A percentile compares a stretch with the other conserved stretches of the same genome.
Evolutionary conservation across 2,329 filamentous ascomycete genomes (phyloP).

Genomic region (Neoscytalidium dimidiatum): DNA sequence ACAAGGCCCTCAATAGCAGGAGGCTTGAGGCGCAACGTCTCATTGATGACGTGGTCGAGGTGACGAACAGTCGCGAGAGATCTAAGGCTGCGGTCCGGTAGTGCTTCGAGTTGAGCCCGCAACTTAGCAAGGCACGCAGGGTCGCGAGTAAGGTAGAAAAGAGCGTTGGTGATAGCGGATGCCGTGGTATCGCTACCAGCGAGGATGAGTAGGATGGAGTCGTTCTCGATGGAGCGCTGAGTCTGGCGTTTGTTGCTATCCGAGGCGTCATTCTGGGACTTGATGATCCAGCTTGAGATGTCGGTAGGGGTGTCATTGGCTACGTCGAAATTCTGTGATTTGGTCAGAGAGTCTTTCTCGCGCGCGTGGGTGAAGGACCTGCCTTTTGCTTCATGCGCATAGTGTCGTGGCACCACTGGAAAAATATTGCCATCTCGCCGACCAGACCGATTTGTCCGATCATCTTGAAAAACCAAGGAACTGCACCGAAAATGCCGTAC

Average conservation of each 20-base stretch:
- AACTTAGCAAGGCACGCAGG: constrained; percentile 4
- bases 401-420: constrained; percentile 11
- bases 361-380: background rate
- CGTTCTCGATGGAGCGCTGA: constrained; percentile 31
- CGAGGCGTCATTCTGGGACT: background rate
- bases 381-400: constrained; percentile 12
- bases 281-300: constrained; percentile 9
- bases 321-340: background rate
- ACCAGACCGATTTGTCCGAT: constrained; percentile 20
- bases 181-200: constrained; percentile 27
- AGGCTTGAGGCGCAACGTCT: constrained; percentile 45
- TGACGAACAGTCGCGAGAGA: constrained; percentile 30
- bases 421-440: background rate
- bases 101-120: constrained; percentile 20
- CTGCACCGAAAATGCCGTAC: constrained; percentile 33
- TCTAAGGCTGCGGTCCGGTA: constrained; percentile 36
- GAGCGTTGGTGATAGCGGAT: background rate
- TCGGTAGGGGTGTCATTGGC: constrained; percentile 5
- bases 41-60: constrained; percentile 46
- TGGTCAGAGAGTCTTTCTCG: background rate
- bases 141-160: constrained; percentile 26
- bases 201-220: constrained; percentile 36
- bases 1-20: constrained; percentile 39
- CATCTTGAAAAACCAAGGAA: constrained; percentile 41
- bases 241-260: constrained; percentile 22